These are phyloP conservation scores for Podospora didyma DNA, from an alignment of 495 filamentous ascomycete species.

Conservation along the genomic window DNA sequence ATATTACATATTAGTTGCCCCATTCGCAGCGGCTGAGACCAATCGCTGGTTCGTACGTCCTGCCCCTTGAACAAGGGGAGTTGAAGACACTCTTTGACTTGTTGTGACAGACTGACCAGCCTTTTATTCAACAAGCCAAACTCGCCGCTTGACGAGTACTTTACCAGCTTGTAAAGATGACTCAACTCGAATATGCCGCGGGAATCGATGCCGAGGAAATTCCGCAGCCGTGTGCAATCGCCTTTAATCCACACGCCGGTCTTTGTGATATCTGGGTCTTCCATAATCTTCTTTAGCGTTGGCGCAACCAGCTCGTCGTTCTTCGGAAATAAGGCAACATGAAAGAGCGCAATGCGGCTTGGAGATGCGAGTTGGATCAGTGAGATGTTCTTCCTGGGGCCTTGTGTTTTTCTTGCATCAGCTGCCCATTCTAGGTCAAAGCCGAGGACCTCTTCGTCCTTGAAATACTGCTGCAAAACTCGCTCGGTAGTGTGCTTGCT, in stretches of 20 bases:
- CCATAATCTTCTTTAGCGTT: conserved; percentile 64
- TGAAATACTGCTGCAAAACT: conserved; percentile 61
- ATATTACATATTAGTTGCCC: conserved; percentile 69
- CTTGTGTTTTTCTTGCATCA: conserved; percentile 38
- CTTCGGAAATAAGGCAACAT: conserved; percentile 60
- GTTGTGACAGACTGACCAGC: conserved; percentile 60
- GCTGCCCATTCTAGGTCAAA: conserved; percentile 85
- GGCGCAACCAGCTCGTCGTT: conserved; percentile 63
- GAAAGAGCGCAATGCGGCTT: conserved; percentile 76
- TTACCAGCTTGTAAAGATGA: conserved; percentile 72
- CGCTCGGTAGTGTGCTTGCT: conserved; percentile 61
- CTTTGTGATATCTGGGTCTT: conserved; percentile 67
- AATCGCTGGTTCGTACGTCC: conserved; percentile 66
- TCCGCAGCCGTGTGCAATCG: conserved; percentile 66
- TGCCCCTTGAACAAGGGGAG: conserved; percentile 73
- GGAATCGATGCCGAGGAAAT: conserved; percentile 59
- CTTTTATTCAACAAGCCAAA: conserved; percentile 58
- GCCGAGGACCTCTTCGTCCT: conserved; percentile 64
- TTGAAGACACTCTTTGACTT: conserved; percentile 66
- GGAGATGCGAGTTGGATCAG: conserved; percentile 78
- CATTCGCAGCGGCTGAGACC: conserved; percentile 56
- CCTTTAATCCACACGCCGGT: conserved; percentile 72
- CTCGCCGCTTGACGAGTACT: conserved; percentile 47
- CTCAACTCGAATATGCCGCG: conserved; percentile 73
- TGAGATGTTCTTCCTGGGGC: conserved; percentile 62